Evolutionary conservation across 2,329 filamentous ascomycete genomes (phyloP), one percentile per base, ranked within the genome.

Genomic region (Ceratocystis ficicola): DNA sequence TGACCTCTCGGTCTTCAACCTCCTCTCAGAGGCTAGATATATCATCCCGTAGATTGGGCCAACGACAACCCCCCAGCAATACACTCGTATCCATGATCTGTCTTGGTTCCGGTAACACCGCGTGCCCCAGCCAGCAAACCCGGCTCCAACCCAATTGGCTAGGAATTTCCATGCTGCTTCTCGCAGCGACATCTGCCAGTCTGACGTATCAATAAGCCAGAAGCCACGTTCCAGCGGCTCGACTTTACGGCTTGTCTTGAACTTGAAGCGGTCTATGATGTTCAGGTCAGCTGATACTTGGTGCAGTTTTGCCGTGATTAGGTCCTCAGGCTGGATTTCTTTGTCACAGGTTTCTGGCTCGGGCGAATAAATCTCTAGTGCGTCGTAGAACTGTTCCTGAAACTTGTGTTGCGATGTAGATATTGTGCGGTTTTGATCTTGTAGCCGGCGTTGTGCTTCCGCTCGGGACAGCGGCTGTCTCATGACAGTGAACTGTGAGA

Each of bases 31-130:
- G 0, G 85, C 87, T 15, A 91, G 75, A 72, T 88, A 93, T 0
- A 95, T 74, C 48, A 92, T 73, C 3, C 94, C 75, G 73, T 90
- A 95, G 44, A 89, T 79, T 71, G 95, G 86, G 65, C 84, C 81
- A 0, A 84, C 83, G 0, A 90, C 77, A 68, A 86, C 82, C 0
- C 88, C 91, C 86, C 89, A 96, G 71, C 89, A 89, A 72, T 88
- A 94, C 1, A 93, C 73, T 44, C 84, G 81, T 1, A 95, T 73
- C 57, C 63, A 66, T 66, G 78, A 76, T 6, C 69, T 72, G 70
- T 76, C 80, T 3, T 70, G 73, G 28, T 79, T 77, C 30, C 83
- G 76, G 15, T 72, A 74, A 69, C 83, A 85, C 76, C 82, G 84
- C 1, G 87, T 79, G 2, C 85, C 85, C 87, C 87, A 90, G 2